phyloP scores from a whole-genome alignment of 2,329 filamentous ascomycete genomes.

The Ceratocystiopsis minuta region DNA sequence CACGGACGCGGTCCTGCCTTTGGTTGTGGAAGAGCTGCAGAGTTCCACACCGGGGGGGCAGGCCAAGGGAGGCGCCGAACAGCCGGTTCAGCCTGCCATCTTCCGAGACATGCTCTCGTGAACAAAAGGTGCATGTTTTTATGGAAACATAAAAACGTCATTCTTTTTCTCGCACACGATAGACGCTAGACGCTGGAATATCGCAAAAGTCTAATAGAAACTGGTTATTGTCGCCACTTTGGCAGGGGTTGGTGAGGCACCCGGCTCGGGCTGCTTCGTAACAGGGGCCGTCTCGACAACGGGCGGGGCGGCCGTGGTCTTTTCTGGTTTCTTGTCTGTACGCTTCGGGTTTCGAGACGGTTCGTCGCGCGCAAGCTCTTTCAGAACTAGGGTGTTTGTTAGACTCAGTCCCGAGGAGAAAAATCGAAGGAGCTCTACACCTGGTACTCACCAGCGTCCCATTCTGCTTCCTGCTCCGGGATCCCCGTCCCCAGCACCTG shows the following conservation, averaged over 20 bases:
- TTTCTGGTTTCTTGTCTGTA: slow-evolving; percentile 20
- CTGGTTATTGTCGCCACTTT: slow-evolving; percentile 6
- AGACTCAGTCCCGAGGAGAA: background rate
- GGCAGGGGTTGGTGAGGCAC: background rate
- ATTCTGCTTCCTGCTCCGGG: slow-evolving; percentile 56
- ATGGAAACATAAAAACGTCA: no score
- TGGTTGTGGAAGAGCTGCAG: slow-evolving; percentile 33
- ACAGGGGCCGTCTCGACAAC: background rate
- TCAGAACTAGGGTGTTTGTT: slow-evolving; percentile 30
- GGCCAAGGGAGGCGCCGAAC: slow-evolving; percentile 4
- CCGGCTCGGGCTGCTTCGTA: no score
- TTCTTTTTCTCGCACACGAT: no score
- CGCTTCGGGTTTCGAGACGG: slow-evolving; percentile 28
- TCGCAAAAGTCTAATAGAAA: slow-evolving; percentile 11
- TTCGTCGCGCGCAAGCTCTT: slow-evolving; percentile 48
- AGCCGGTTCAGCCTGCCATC: slow-evolving; percentile 16
- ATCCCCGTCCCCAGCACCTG: slow-evolving; percentile 64
- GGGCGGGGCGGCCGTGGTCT: slow-evolving; percentile 4
- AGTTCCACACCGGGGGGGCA: slow-evolving; percentile 10
- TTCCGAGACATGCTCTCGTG: slow-evolving; percentile 46
- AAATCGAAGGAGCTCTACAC: background rate
- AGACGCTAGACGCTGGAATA: slow-evolving; percentile 2
- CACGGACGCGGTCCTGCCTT: slow-evolving; percentile 39
- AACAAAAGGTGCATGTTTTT: background rate
- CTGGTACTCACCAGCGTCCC: slow-evolving; percentile 52